Percentiles rank a stretch among this genome's conserved stretches.
phyloP scores from a whole-genome alignment of 345 rosid species.

The Aquilaria sinensis region DNA sequence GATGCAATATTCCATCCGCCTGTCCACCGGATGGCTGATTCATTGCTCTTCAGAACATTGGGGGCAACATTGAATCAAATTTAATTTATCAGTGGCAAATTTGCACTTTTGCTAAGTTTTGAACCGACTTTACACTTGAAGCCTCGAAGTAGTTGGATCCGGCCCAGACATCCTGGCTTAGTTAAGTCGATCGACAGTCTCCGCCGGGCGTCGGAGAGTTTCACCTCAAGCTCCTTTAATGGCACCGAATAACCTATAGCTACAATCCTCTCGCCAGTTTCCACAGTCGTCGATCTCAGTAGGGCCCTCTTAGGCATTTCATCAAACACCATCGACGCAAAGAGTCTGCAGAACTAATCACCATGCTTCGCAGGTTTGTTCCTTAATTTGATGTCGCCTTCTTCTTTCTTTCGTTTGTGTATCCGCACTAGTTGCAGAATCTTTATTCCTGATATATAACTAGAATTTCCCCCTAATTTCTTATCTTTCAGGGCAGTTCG shows the following conservation, averaged over 20 bases:
- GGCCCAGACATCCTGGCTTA: too few species aligned
- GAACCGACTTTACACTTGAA: too few species aligned
- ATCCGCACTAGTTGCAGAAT: neutral
- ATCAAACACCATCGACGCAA: constrained; percentile 15
- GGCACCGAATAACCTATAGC: neutral
- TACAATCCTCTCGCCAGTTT: neutral
- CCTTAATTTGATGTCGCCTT: neutral
- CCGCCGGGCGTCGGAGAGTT: too few species aligned
- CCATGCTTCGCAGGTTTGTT: constrained; percentile 29
- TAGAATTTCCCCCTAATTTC: neutral
- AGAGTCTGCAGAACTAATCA: neutral
- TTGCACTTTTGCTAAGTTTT: too few species aligned
- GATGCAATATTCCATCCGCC: too few species aligned
- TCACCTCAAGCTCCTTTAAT: neutral
- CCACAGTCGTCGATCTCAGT: too few species aligned
- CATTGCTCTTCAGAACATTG: too few species aligned
- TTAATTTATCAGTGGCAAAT: too few species aligned
- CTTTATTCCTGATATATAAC: neutral
- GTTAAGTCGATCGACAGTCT: too few species aligned
- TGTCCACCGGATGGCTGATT: too few species aligned
- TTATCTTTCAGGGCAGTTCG: constrained; percentile 49
- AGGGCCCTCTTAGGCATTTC: constrained; percentile 11
- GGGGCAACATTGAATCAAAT: too few species aligned
- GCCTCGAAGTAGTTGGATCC: too few species aligned
- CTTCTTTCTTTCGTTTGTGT: constrained; percentile 1